phyloP scores from a whole-genome alignment of 371 early-diverging fungal genomes.

The Fennellomyces sp. region DNA sequence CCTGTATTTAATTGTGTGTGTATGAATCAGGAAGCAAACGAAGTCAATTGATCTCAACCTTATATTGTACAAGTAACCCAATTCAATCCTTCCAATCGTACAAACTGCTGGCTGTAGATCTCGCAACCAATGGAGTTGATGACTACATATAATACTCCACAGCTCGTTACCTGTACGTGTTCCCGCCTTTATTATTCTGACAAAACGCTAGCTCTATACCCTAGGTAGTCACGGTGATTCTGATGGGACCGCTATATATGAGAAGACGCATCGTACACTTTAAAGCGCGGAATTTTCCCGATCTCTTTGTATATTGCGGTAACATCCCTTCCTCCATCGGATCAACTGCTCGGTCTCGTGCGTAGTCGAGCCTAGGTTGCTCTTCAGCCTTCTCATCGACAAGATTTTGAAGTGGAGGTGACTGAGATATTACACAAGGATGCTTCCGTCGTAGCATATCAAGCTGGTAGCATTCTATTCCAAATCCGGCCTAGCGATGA shows the following conservation, averaged over 20 bases:
- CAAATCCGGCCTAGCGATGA: conserved; percentile 69
- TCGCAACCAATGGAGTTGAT: conserved; percentile 39
- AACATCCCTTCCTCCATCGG: conserved; percentile 73
- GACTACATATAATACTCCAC: conserved; percentile 49
- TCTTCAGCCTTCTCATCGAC: conserved; percentile 80
- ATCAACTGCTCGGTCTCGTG: conserved; percentile 80
- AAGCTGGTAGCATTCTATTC: conserved; percentile 82
- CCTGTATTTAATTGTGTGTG: conserved; percentile 77
- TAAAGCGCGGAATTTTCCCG: conserved; percentile 44
- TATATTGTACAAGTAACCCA: conserved; percentile 86
- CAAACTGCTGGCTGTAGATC: conserved; percentile 59
- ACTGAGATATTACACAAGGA: conserved; percentile 78
- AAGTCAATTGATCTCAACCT: conserved; percentile 63
- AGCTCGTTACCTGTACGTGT: conserved; percentile 69
- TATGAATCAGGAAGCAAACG: conserved; percentile 67
- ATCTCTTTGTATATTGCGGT: conserved; percentile 65
- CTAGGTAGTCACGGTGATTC: conserved; percentile 84
- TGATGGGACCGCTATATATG: conserved; percentile 74
- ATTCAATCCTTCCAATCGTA: conserved; percentile 91
- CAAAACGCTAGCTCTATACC: too few species aligned
- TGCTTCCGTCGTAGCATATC: conserved; percentile 67
- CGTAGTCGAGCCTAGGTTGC: conserved; percentile 70
- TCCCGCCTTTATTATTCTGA: too few species aligned
- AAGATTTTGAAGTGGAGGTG: conserved; percentile 92
- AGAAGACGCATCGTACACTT: conserved; percentile 55